Evolutionary conservation across 208 protist genomes (phyloP).

Genomic region (Angomonas desouzai): DNA sequence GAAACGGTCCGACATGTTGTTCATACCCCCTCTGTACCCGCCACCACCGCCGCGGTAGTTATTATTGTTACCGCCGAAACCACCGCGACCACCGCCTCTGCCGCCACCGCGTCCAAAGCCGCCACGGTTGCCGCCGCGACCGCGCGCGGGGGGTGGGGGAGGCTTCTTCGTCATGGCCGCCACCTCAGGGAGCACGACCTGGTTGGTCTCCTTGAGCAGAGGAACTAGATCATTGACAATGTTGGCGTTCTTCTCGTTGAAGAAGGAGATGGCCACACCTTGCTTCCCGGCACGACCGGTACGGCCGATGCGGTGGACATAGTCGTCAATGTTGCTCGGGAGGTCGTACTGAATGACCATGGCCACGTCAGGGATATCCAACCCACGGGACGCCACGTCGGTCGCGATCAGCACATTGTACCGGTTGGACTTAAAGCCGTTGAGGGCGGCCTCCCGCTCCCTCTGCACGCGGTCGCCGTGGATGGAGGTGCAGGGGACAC

Average conservation of each 20-base stretch:
- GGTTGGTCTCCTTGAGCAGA: conserved; percentile 81
- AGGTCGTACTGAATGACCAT: conserved; percentile 98
- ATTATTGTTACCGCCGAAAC: conserved; percentile 20
- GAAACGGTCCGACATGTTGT: conserved; percentile 16
- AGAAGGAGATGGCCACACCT: conserved; percentile 96
- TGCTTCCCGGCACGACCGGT: conserved; percentile 98
- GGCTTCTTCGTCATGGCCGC: conserved; percentile 79
- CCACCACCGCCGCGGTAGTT: conserved; percentile 18
- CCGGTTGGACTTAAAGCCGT: conserved; percentile 85
- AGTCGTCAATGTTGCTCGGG: conserved; percentile 98
- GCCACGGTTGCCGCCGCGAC: conserved; percentile 37
- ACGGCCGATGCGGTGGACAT: conserved; percentile 99
- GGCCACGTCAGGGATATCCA: conserved; percentile 97
- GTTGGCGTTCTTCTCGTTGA: conserved; percentile 93
- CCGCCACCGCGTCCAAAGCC: conserved; percentile 29
- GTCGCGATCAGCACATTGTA: conserved; percentile 96
- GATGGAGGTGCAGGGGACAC: conserved; percentile 92
- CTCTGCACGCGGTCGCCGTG: conserved; percentile 95
- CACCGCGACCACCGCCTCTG: conserved; percentile 20
- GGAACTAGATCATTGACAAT: conserved; percentile 86
- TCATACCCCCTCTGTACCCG: conserved; percentile 20
- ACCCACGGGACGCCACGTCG: conserved; percentile 96
- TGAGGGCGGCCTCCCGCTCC: conserved; percentile 89
- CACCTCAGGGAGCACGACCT: conserved; percentile 68
- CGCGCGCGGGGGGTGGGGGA: conserved; percentile 34